Evolutionary conservation across 2,329 filamentous ascomycete species (phyloP).

Genomic region (Fusarium setosum): DNA sequence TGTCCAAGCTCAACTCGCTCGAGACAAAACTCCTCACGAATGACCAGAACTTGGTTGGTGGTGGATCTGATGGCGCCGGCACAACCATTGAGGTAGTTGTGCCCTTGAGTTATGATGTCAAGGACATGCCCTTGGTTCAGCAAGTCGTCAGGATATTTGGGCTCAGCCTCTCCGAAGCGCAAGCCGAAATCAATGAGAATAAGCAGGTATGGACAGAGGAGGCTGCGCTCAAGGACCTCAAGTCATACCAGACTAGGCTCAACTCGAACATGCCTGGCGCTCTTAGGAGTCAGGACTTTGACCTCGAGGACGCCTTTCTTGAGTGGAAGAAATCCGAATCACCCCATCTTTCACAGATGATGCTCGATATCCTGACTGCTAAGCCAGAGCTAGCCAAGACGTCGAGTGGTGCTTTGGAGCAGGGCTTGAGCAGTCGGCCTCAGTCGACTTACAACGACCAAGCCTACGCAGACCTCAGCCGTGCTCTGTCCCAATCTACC

Average conservation of each 20-base stretch:
- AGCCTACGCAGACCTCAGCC: conserved; percentile 64
- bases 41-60: conserved; percentile 80
- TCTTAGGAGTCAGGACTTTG: conserved; percentile 86
- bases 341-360: conserved; percentile 90
- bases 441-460: conserved; percentile 62
- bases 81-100: conserved; percentile 82
- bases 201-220: conserved; percentile 89
- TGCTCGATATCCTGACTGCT: conserved; percentile 88
- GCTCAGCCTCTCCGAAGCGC: conserved; percentile 80
- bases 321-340: conserved; percentile 92
- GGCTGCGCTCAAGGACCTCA: conserved; percentile 89
- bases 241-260: conserved; percentile 90
- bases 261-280: conserved; percentile 83
- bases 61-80: conserved; percentile 48
- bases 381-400: conserved; percentile 87
- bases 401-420: conserved; percentile 69
- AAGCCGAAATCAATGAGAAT: conserved; percentile 87
- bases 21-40: conserved; percentile 95
- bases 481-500: conserved; percentile 60
- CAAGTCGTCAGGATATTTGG: conserved; percentile 89
- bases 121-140: conserved; percentile 95
- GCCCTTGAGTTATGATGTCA: conserved; percentile 90
- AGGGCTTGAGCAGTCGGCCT: conserved; percentile 64
- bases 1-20: conserved; percentile 80
- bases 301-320: conserved; percentile 87